Percentiles rank a stretch among this genome's conserved stretches.
Evolutionary conservation across 2,329 filamentous ascomycete species (phyloP).

Genomic region (Paraphaeosphaeria minitans): DNA sequence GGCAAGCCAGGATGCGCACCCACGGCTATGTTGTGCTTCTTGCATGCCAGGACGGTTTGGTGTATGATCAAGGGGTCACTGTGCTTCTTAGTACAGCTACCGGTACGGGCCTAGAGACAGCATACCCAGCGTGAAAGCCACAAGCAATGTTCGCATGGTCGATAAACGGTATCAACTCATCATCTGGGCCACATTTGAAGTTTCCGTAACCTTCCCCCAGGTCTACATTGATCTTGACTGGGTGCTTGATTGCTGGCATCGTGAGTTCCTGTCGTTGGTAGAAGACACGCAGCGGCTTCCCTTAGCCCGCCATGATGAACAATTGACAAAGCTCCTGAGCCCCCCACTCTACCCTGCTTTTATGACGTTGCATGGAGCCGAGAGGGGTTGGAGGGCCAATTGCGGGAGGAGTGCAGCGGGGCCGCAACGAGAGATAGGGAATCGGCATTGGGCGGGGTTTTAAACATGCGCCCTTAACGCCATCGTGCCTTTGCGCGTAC

Average conservation of each 20-base stretch:
- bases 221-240: conserved; percentile 60
- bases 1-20: conserved; percentile 69
- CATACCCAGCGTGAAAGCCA: conserved; percentile 58
- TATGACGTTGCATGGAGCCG: not conserved
- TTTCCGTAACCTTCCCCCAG: conserved; percentile 60
- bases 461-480: not conserved
- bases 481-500: not conserved
- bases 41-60: conserved; percentile 63
- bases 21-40: conserved; percentile 60
- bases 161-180: conserved; percentile 65
- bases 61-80: conserved; percentile 68
- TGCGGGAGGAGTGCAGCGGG: not conserved
- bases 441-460: not conserved
- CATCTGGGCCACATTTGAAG: conserved; percentile 61
- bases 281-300: not conserved
- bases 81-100: conserved; percentile 15
- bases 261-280: conserved; percentile 12
- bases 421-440: not conserved
- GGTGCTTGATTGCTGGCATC: conserved; percentile 58
- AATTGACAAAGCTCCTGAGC: not conserved
- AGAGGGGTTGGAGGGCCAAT: not conserved
- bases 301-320: not conserved
- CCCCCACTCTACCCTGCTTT: not conserved
- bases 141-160: conserved; percentile 68
- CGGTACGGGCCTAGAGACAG: not conserved